Evolutionary conservation across 2,329 filamentous ascomycete genomes (phyloP).

Genomic region (Fusarium guadeloupense): DNA sequence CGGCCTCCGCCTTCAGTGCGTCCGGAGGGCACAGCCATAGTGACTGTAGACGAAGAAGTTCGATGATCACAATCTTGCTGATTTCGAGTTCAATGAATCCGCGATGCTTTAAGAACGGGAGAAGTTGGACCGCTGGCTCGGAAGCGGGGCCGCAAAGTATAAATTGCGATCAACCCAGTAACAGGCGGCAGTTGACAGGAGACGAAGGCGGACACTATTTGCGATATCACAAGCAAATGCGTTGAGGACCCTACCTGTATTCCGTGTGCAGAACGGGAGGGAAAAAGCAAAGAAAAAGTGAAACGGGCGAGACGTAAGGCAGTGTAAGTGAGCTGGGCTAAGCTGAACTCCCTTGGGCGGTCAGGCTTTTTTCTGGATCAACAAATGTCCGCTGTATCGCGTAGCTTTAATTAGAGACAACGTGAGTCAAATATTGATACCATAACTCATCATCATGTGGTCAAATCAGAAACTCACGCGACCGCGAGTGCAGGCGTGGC

Average conservation of each 20-base stretch:
- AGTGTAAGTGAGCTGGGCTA: background rate
- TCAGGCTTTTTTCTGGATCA: conserved; percentile 12
- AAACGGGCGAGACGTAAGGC: background rate
- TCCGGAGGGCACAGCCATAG: conserved; percentile 28
- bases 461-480: conserved; percentile 37
- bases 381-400: conserved; percentile 17
- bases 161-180: background rate
- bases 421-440: conserved; percentile 11
- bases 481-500: conserved; percentile 33
- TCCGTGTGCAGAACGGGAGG: background rate
- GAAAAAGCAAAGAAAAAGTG: background rate
- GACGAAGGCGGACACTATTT: conserved; percentile 20
- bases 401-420: background rate
- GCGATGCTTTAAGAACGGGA: conserved; percentile 16
- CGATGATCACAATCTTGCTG: conserved; percentile 6
- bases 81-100: conserved; percentile 9
- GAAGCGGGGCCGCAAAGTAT: conserved; percentile 19
- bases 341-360: background rate
- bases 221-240: conserved; percentile 14
- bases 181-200: conserved; percentile 7
- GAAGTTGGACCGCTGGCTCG: conserved; percentile 4
- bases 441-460: conserved; percentile 45
- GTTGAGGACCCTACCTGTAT: background rate
- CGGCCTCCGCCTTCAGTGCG: conserved; percentile 4
- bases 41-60: conserved; percentile 5